Conservation (phyloP, 306 rosid species). For the Rosa multiflora region DNA sequence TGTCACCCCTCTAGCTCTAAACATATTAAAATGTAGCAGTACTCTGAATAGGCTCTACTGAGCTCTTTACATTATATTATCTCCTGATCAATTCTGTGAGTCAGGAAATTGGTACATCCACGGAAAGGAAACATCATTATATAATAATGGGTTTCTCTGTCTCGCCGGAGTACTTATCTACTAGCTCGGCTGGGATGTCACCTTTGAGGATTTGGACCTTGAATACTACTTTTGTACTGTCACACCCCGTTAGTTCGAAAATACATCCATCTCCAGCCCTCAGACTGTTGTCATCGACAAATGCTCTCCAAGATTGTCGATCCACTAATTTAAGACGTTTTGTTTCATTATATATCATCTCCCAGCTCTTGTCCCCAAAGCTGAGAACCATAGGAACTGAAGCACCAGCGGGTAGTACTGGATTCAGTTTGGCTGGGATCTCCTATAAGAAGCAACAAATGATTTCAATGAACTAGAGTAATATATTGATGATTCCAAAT, state of each 20-base stretch:
- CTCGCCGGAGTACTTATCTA: too few relatives aligned
- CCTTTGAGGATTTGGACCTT: conserved; percentile 47
- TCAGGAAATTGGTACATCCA: too few relatives aligned
- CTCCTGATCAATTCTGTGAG: too few relatives aligned
- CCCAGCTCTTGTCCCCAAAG: conserved; percentile 40
- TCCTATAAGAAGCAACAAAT: conserved; percentile 16
- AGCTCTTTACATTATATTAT: too few relatives aligned
- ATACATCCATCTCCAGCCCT: conserved; percentile 56
- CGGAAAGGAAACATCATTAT: too few relatives aligned
- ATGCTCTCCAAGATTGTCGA: conserved; percentile 34
- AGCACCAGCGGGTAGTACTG: conserved; percentile 31
- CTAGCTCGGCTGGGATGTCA: conserved; percentile 14
- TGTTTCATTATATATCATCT: conserved; percentile 31
- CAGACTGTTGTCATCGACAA: conserved; percentile 43
- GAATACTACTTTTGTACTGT: conserved; percentile 28
- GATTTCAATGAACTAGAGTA: neutral
- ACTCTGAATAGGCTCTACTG: too few relatives aligned
- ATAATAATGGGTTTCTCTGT: too few relatives aligned
- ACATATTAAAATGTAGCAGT: too few relatives aligned
- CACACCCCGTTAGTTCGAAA: conserved; percentile 44
- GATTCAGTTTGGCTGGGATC: neutral
- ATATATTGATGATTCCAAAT: neutral
- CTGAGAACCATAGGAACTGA: conserved; percentile 34
- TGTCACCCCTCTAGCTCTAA: too few relatives aligned
- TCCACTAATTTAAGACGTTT: conserved; percentile 4